phyloP scores from a whole-genome alignment of 1,284 basidiomycete species.

The Anthracocystis panici-leucophaei region DNA sequence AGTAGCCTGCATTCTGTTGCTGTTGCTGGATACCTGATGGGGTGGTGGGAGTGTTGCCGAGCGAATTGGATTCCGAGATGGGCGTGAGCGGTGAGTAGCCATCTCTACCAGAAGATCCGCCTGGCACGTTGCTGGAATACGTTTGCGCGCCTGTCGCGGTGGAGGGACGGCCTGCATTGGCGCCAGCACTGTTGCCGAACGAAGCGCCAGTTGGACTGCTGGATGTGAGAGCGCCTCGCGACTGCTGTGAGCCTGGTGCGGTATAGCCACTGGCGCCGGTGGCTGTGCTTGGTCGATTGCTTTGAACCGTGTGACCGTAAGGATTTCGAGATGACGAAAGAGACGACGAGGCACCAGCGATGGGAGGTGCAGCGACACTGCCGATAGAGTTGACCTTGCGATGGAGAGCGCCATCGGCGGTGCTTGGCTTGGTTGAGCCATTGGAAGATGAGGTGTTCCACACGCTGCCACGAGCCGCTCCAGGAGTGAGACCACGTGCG shows the following conservation, averaged over 20 bases:
- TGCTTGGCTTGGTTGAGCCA: slow-evolving; percentile 22
- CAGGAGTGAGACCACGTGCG: slow-evolving; percentile 53
- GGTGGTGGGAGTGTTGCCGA: slow-evolving; percentile 45
- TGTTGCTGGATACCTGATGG: slow-evolving; percentile 36
- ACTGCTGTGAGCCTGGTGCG: slow-evolving; percentile 5
- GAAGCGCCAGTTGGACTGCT: slow-evolving; percentile 44
- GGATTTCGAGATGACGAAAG: slow-evolving; percentile 16
- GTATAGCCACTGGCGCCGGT: slow-evolving; percentile 51
- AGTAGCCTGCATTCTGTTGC: slow-evolving; percentile 50
- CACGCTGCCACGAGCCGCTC: slow-evolving; percentile 34
- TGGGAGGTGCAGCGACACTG: slow-evolving; percentile 25
- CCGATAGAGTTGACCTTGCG: slow-evolving; percentile 58
- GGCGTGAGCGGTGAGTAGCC: slow-evolving; percentile 51
- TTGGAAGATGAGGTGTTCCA: slow-evolving; percentile 32
- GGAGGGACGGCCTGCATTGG: slow-evolving; percentile 32
- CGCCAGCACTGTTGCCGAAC: slow-evolving; percentile 17
- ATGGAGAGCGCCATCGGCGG: slow-evolving; percentile 38
- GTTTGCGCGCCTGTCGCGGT: slow-evolving; percentile 48
- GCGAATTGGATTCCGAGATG: slow-evolving; percentile 51
- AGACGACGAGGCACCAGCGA: slow-evolving; percentile 24
- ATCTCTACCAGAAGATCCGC: slow-evolving; percentile 8
- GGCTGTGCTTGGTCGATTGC: slow-evolving; percentile 54
- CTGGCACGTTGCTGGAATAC: slow-evolving; percentile 14
- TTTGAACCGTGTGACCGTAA: slow-evolving; percentile 18
- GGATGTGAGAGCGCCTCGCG: slow-evolving; percentile 13